Percentiles rank a stretch among this genome's conserved stretches.
Evolutionary conservation across 1,284 basidiomycete species (phyloP).

Genomic region (Ustilago lituana): DNA sequence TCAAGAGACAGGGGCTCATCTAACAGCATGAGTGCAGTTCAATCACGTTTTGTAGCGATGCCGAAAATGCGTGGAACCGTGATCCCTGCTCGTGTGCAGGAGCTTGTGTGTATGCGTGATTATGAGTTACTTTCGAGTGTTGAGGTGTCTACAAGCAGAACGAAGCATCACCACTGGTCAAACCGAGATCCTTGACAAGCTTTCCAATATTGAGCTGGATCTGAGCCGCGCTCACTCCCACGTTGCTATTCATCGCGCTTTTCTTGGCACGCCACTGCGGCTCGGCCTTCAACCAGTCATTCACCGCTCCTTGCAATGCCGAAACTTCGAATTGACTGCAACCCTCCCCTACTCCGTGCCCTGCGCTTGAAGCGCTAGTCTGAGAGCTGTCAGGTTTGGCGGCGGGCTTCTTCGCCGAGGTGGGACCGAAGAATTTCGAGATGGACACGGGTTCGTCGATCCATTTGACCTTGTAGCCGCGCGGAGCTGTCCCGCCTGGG

Average conservation of each 20-base stretch:
- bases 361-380: no score
- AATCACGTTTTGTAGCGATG: no score
- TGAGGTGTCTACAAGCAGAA: conserved; percentile 7
- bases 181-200: conserved; percentile 28
- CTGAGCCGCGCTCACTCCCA: not conserved
- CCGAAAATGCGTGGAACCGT: no score
- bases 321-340: conserved; percentile 6
- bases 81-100: no score
- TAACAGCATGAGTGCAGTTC: no score
- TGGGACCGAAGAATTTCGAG: conserved; percentile 45
- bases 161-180: conserved; percentile 2
- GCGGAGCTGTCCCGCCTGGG: conserved; percentile 8
- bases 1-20: conserved; percentile 66
- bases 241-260: not conserved
- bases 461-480: conserved; percentile 51
- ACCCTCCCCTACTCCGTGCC: no score
- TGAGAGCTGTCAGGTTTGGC: not conserved
- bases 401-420: conserved; percentile 14
- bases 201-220: conserved; percentile 20
- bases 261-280: conserved; percentile 8
- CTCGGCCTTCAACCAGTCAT: conserved; percentile 30
- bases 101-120: no score
- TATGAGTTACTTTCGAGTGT: no score
- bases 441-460: conserved; percentile 51
- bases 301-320: conserved; percentile 19